phyloP scores from a whole-genome alignment of 1,139 yeast genomes.

The Diutina sp. region DNA sequence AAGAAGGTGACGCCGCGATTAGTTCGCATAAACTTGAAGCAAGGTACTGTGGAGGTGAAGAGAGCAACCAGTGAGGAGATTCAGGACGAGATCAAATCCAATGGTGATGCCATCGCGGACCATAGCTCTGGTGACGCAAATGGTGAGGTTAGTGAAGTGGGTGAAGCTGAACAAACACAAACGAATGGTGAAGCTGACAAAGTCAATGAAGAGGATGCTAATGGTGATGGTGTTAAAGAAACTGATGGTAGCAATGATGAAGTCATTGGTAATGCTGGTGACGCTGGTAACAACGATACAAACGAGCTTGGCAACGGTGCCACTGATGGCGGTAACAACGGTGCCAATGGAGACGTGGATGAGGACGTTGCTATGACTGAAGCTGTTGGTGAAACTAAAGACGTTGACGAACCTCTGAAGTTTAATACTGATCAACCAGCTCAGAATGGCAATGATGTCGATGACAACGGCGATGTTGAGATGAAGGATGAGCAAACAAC shows the following conservation, averaged over 20 bases:
- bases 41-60: neutral
- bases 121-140: constrained; percentile 17
- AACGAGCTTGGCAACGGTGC: neutral
- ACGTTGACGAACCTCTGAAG: constrained; percentile 8
- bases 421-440: constrained; percentile 3
- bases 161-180: neutral
- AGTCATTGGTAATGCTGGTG: neutral
- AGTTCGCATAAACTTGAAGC: neutral
- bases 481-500: constrained; percentile 2
- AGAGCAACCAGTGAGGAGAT: neutral
- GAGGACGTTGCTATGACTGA: neutral
- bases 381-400: constrained; percentile 1
- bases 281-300: constrained; percentile 1
- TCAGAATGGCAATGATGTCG: constrained; percentile 9
- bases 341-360: neutral
- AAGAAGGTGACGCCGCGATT: neutral
- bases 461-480: constrained; percentile 1
- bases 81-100: neutral
- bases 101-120: constrained; percentile 5
- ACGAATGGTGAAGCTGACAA: neutral
- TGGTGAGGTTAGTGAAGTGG: constrained; percentile 4
- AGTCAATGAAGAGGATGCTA: constrained; percentile 19
- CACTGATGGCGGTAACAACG: neutral
- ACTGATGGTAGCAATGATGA: constrained; percentile 1
- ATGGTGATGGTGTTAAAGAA: constrained; percentile 7